A percentile compares a stretch with the other conserved stretches of the same genome.
Conservation (phyloP, 1,284 basidiomycete genomes). For the Naganishia albida region DNA sequence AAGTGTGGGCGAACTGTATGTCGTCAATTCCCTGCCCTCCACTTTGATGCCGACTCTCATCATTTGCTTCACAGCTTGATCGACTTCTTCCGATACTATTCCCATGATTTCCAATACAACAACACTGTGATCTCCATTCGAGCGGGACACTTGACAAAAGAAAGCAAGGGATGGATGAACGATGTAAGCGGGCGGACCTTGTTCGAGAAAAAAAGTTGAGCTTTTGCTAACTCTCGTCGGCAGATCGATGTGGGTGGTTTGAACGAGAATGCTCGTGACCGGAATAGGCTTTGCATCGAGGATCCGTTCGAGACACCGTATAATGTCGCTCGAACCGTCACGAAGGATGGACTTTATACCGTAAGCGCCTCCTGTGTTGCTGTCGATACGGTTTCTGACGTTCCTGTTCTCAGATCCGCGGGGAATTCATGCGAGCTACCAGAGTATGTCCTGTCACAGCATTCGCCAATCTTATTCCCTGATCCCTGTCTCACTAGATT, state of each 20-base stretch:
- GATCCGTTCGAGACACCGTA: conserved; percentile 95
- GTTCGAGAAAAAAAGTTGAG: conserved; percentile 83
- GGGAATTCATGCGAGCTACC: conserved; percentile 96
- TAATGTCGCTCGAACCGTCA: conserved; percentile 95
- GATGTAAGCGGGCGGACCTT: conserved; percentile 63
- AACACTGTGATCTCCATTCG: conserved; percentile 88
- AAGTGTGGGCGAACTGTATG: conserved; percentile 86
- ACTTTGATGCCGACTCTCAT: not conserved
- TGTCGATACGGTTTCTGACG: conserved; percentile 17
- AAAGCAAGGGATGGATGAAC: conserved; percentile 87
- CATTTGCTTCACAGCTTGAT: conserved; percentile 65
- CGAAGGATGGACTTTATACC: conserved; percentile 91
- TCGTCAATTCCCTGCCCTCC: conserved; percentile 26
- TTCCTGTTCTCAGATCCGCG: conserved; percentile 72
- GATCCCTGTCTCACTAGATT: conserved; percentile 56
- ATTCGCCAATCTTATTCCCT: not conserved
- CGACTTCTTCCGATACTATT: conserved; percentile 97
- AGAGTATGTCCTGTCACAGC: conserved; percentile 54
- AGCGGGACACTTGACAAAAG: conserved; percentile 84
- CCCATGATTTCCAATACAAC: conserved; percentile 89
- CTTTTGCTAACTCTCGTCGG: conserved; percentile 57
- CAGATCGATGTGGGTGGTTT: conserved; percentile 57
- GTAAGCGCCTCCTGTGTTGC: conserved; percentile 56
- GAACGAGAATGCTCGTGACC: conserved; percentile 73
- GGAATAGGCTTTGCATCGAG: conserved; percentile 93